Evolutionary conservation across 495 filamentous ascomycete species (phyloP), one percentile per base, ranked within the genome.

Genomic region (Penicillium dipodomyicola): DNA sequence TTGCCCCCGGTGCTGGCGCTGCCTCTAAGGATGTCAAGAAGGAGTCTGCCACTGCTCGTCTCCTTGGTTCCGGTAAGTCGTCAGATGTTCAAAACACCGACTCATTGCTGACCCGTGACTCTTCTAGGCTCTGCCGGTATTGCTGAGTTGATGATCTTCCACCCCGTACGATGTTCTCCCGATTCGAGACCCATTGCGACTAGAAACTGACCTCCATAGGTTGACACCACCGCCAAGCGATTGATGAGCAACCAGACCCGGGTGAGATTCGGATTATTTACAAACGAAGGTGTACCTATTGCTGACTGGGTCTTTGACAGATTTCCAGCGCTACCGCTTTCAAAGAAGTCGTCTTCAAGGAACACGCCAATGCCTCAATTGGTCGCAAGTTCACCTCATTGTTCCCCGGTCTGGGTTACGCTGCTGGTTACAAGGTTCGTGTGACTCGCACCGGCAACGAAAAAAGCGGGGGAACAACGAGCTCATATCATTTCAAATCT

Each of bases 221-320:
- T 99, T 73, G 94, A 99, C 73, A 99, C 94, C 41, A 96, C 91
- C 56, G 92, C 94, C 46, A 99, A 99, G 80, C 90, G 94, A 45
- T 85, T 99, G 76, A 99, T 99, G 94, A 96, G 91, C 86, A 97
- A 99, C 73, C 87, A 96, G 67, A 83, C 82, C 63, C 84, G 80
- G 74, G 89, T 91, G 64, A 70, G 74, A 55, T 49, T 45, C 41
- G 41, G 54, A 54, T 41, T 37, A 43, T 29, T 45, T 56, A 17
- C 37, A 20, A 20, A 3, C 37, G 17, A 11, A 23, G 49, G 41
- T 55, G 37, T 39, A 39, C 50, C 23, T 14, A 27, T 57, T 40
- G 47, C 52, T 65, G 46, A 65, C 39, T 44, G 49, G 30, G 19
- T 5, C 37, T 22, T 19, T 37, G 47, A 50, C 64, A 91, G 87